Conservation (phyloP, 768 basidiomycete species). For the Tylopilus sp. region DNA sequence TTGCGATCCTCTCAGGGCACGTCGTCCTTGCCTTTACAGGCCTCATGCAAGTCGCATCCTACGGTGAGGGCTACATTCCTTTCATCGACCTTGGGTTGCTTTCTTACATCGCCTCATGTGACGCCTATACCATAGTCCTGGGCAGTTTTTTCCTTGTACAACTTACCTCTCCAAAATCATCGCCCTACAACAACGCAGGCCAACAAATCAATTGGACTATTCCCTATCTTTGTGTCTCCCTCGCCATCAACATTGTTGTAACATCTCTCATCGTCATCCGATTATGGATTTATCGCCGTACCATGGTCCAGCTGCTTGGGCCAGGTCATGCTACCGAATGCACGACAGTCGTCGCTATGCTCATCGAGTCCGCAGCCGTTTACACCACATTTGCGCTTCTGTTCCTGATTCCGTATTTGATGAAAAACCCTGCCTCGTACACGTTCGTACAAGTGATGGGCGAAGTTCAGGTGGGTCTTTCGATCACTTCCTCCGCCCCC, state of each 20-base stretch:
- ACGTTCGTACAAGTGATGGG: conserved; percentile 34
- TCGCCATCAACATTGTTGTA: conserved; percentile 24
- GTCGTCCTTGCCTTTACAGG: conserved; percentile 18
- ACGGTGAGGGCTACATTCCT: conserved; percentile 12
- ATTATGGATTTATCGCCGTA: conserved; percentile 24
- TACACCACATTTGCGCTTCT: conserved; percentile 27
- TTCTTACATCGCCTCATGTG: not conserved
- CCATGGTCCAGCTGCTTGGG: conserved; percentile 16
- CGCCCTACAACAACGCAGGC: conserved; percentile 19
- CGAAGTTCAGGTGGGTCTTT: conserved; percentile 29
- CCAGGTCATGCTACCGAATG: conserved; percentile 22
- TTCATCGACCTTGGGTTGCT: not conserved
- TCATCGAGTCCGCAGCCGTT: conserved; percentile 29
- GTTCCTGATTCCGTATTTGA: conserved; percentile 27
- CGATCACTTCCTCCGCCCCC: not conserved
- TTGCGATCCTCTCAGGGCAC: conserved; percentile 7
- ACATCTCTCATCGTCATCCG: conserved; percentile 26
- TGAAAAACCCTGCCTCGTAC: conserved; percentile 25
- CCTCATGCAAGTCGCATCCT: conserved; percentile 25
- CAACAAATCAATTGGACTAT: conserved; percentile 22
- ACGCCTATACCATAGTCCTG: conserved; percentile 14
- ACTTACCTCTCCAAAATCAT: conserved; percentile 26
- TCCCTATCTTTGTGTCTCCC: conserved; percentile 27
- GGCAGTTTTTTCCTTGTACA: conserved; percentile 25
- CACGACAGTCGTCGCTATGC: conserved; percentile 25